A percentile compares a stretch with the other conserved stretches of the same genome.
phyloP scores from a whole-genome alignment of 495 filamentous ascomycete genomes.

The Arthonia radiata region DNA sequence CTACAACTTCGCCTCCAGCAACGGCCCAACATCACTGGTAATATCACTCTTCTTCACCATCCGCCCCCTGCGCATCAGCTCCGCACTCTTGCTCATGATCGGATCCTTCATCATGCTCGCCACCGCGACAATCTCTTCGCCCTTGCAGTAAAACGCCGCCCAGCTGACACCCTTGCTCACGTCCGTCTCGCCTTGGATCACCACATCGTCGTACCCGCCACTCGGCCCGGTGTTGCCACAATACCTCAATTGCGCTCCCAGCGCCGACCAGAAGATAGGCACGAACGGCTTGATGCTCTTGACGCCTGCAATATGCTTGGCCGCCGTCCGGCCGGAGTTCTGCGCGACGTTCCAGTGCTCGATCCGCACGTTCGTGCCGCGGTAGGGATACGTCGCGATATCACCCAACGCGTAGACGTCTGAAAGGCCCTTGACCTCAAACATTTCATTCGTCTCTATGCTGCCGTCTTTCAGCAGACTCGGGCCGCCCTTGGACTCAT shows the following conservation, averaged over 20 bases:
- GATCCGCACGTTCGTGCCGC: constrained; percentile 48
- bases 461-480: constrained; percentile 59
- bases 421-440: constrained; percentile 42
- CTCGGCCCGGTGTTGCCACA: constrained; percentile 56
- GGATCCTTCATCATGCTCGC: constrained; percentile 82
- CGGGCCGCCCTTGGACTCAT: constrained; percentile 32
- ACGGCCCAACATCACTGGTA: no score
- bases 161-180: constrained; percentile 75
- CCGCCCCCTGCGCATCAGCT: constrained; percentile 58
- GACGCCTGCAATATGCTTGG: constrained; percentile 38
- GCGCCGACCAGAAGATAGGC: constrained; percentile 87
- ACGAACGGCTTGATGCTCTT: constrained; percentile 53
- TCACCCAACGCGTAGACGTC: constrained; percentile 89
- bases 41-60: constrained; percentile 71
- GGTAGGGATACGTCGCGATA: constrained; percentile 86
- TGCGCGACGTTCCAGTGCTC: constrained; percentile 99
- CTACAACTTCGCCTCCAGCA: no score
- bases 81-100: constrained; percentile 54
- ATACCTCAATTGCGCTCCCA: constrained; percentile 74
- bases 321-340: constrained; percentile 61
- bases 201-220: constrained; percentile 60
- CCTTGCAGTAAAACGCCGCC: constrained; percentile 68
- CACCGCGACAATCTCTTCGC: constrained; percentile 74
- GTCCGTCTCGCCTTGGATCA: constrained; percentile 51
- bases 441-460: constrained; percentile 51